Evolutionary conservation across 768 basidiomycete species (phyloP).

Genomic region (Tricholoma saponaceum): DNA sequence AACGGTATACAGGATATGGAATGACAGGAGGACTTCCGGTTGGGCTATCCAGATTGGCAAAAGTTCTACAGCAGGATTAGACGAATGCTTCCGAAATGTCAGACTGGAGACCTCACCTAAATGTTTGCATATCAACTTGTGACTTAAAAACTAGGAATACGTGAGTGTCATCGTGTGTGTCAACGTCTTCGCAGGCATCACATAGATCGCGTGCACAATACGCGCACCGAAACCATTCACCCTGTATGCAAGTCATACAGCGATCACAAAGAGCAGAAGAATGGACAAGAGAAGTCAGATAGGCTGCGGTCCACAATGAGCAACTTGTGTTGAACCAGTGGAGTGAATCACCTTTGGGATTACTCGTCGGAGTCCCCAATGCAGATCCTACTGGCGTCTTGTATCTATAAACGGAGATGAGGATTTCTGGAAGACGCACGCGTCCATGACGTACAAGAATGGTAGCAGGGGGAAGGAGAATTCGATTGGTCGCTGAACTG

Average conservation of each 20-base stretch:
- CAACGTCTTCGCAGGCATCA: constrained; percentile 72
- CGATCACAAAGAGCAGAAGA: constrained; percentile 77
- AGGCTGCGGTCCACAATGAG: constrained; percentile 37
- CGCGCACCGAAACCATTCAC: constrained; percentile 88
- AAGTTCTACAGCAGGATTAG: constrained; percentile 31
- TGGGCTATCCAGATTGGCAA: constrained; percentile 57
- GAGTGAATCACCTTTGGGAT: constrained; percentile 54
- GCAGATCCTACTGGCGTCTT: constrained; percentile 56
- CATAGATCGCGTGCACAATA: constrained; percentile 90
- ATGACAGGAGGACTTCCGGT: constrained; percentile 54
- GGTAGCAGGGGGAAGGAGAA: constrained; percentile 64
- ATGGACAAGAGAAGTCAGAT: constrained; percentile 60
- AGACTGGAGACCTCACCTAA: constrained; percentile 46
- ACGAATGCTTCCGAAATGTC: neutral
- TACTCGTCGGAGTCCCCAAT: constrained; percentile 30
- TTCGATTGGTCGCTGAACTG: constrained; percentile 55
- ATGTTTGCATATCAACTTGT: constrained; percentile 70
- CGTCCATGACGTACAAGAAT: constrained; percentile 43
- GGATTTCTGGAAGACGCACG: constrained; percentile 1
- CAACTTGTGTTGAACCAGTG: neutral
- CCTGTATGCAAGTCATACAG: constrained; percentile 78
- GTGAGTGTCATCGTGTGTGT: constrained; percentile 80
- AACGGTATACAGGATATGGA: constrained; percentile 54
- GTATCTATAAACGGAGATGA: constrained; percentile 45
- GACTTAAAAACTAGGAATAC: constrained; percentile 89